Evolutionary conservation across 169 alveolate species (phyloP).

Genomic region (Toxoplasma gondii): DNA sequence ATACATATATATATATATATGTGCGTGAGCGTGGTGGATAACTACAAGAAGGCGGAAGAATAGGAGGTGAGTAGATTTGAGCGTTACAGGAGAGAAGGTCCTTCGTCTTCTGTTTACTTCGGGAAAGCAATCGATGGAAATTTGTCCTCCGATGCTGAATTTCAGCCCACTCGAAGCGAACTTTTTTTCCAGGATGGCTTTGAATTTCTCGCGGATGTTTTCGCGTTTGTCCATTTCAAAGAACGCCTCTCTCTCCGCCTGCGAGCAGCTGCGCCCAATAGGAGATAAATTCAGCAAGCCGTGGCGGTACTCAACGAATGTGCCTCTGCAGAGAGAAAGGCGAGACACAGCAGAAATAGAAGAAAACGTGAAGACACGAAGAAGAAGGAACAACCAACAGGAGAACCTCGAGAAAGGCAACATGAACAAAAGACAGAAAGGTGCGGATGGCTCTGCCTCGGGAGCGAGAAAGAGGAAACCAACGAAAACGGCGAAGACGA

Average conservation of each 20-base stretch:
- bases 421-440: too few species aligned
- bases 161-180: constrained; percentile 82
- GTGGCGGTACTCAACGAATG: constrained; percentile 94
- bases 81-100: too few species aligned
- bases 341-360: neutral
- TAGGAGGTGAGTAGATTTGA: constrained; percentile 32
- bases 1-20: neutral
- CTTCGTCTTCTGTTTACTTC: constrained; percentile 71
- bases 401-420: too few species aligned
- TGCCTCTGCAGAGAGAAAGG: constrained; percentile 80
- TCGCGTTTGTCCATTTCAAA: constrained; percentile 79
- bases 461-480: too few species aligned
- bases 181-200: constrained; percentile 75
- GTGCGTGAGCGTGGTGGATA: neutral
- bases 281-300: constrained; percentile 97
- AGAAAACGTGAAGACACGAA: neutral
- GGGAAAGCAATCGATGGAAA: constrained; percentile 95
- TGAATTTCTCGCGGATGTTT: constrained; percentile 79
- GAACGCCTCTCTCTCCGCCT: constrained; percentile 88
- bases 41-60: neutral
- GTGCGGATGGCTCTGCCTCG: too few species aligned
- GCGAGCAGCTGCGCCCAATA: constrained; percentile 95
- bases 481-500: too few species aligned
- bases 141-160: constrained; percentile 97
- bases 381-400: too few species aligned